Evolutionary conservation across 192 early-diverging fungal genomes (phyloP).

Genomic region (Coemansia sp.): DNA sequence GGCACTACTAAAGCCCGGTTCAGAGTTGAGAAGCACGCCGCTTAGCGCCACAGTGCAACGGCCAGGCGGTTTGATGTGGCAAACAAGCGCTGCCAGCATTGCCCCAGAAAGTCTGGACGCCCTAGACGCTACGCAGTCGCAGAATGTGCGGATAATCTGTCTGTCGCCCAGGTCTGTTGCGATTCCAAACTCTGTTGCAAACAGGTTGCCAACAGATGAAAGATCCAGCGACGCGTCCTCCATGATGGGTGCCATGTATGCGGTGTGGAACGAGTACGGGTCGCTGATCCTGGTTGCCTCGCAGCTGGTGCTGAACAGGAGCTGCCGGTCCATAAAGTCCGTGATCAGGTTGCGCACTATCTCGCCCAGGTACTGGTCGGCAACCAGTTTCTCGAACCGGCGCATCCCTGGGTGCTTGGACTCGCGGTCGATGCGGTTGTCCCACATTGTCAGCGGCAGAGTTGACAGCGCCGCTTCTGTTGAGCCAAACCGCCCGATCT

Average conservation of each 20-base stretch:
- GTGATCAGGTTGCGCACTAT: slow-evolving; percentile 78
- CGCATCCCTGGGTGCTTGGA: slow-evolving; percentile 75
- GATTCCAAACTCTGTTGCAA: slow-evolving; percentile 71
- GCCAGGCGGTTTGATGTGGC: neutral
- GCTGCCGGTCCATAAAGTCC: slow-evolving; percentile 75
- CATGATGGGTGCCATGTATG: slow-evolving; percentile 73
- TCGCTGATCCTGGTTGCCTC: slow-evolving; percentile 57
- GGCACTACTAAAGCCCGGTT: neutral
- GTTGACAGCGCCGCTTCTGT: slow-evolving; percentile 33
- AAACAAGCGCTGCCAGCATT: slow-evolving; percentile 60
- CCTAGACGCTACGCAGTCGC: slow-evolving; percentile 80
- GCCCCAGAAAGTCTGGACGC: slow-evolving; percentile 77
- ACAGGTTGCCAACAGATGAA: slow-evolving; percentile 60
- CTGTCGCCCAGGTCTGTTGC: slow-evolving; percentile 67
- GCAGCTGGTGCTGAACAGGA: slow-evolving; percentile 66
- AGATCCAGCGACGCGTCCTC: slow-evolving; percentile 65
- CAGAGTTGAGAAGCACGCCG: slow-evolving; percentile 32
- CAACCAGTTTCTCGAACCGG: slow-evolving; percentile 66
- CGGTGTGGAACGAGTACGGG: slow-evolving; percentile 71
- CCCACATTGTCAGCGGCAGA: slow-evolving; percentile 80
- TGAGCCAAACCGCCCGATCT: slow-evolving; percentile 87
- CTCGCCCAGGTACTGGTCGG: slow-evolving; percentile 91
- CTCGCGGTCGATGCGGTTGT: slow-evolving; percentile 77
- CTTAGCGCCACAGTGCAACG: slow-evolving; percentile 23
- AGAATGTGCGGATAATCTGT: slow-evolving; percentile 74